Evolutionary conservation across 352 stramenopile species (phyloP).

Genomic region (Phytopythium kandeliae): DNA sequence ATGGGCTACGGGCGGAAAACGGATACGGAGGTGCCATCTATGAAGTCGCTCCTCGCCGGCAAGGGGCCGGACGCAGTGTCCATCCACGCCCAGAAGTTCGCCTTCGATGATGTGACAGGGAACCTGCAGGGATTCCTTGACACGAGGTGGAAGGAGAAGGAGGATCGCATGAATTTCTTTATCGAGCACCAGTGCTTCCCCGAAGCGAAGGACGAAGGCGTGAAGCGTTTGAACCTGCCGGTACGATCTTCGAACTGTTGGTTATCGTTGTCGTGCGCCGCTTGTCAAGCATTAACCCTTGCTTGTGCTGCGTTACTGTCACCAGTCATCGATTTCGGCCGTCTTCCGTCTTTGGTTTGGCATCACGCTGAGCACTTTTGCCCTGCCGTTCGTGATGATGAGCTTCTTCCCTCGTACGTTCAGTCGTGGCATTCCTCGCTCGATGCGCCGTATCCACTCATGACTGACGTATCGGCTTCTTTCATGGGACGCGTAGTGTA

Average conservation of each 20-base stretch:
- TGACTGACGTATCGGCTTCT: not conserved
- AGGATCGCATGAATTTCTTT: slow-evolving; percentile 67
- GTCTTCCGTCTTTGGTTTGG: slow-evolving; percentile 76
- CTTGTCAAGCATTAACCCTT: not conserved
- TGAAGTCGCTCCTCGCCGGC: slow-evolving; percentile 65
- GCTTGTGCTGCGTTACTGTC: not conserved
- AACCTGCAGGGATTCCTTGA: slow-evolving; percentile 67
- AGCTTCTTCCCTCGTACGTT: slow-evolving; percentile 73
- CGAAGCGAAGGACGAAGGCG: slow-evolving; percentile 18
- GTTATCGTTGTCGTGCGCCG: no score
- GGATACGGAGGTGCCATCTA: slow-evolving; percentile 80
- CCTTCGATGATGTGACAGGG: slow-evolving; percentile 44
- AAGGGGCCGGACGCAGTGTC: slow-evolving; percentile 41
- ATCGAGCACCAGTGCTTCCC: slow-evolving; percentile 66
- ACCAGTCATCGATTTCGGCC: slow-evolving; percentile 47
- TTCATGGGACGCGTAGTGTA: slow-evolving; percentile 36
- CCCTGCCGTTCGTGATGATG: slow-evolving; percentile 70
- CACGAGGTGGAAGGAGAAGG: slow-evolving; percentile 68
- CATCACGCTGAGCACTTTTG: slow-evolving; percentile 54
- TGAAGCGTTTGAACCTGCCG: slow-evolving; percentile 23
- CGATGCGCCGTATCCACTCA: no score
- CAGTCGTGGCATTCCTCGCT: not conserved
- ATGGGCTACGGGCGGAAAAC: slow-evolving; percentile 85
- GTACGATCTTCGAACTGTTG: slow-evolving; percentile 12
- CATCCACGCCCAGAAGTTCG: slow-evolving; percentile 57